Conservation (phyloP, 306 rosid genomes). For the Vigna mungo region DNA sequence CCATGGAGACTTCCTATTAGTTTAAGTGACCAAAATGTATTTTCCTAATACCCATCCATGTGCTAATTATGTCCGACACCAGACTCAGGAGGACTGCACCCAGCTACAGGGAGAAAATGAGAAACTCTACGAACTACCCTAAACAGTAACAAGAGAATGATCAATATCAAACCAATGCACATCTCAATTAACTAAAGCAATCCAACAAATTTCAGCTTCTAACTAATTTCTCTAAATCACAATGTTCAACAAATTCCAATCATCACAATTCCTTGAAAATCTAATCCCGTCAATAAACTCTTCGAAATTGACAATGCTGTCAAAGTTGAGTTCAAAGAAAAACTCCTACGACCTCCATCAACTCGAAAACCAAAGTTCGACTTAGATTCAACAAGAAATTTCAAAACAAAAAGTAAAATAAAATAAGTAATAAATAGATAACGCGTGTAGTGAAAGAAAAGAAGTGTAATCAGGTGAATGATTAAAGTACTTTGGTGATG, state of each 20-base stretch:
- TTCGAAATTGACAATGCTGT: not conserved
- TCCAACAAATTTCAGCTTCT: slow-evolving; percentile 22
- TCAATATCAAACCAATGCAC: not conserved
- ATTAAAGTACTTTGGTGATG: slow-evolving; percentile 69
- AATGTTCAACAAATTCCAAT: slow-evolving; percentile 18
- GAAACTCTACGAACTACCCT: not conserved
- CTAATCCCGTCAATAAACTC: not conserved
- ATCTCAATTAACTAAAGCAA: not conserved
- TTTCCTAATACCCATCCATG: not conserved
- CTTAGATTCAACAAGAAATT: slow-evolving; percentile 18
- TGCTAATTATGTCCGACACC: not conserved
- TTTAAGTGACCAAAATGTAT: not conserved
- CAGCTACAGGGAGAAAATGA: not conserved
- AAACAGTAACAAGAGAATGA: not conserved
- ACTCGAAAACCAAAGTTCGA: slow-evolving; percentile 31
- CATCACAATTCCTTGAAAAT: slow-evolving; percentile 18
- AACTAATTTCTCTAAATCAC: slow-evolving; percentile 14
- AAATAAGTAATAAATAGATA: not conserved
- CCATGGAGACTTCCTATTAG: not conserved
- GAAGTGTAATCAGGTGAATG: not conserved
- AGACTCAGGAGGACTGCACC: not conserved
- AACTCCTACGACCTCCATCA: slow-evolving; percentile 25
- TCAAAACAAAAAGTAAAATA: not conserved
- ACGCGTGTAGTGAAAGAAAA: not conserved
- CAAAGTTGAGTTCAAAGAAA: slow-evolving; percentile 1